Base-by-base conservation (phyloP, 2,329 filamentous ascomycete genomes). In the Cryphonectria parasitica region DNA sequence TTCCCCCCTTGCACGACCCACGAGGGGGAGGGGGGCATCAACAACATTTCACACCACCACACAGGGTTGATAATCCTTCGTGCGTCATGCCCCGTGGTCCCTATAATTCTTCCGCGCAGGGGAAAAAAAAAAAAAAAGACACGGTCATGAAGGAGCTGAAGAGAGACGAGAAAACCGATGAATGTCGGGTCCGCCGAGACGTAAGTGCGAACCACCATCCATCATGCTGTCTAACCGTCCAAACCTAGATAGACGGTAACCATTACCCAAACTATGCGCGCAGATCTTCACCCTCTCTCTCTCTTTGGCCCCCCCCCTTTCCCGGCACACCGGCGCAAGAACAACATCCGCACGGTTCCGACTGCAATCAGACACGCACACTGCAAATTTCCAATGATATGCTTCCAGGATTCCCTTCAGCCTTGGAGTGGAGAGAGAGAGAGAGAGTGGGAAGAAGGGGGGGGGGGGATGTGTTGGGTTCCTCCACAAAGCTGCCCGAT, bases 21-120 rank as follows among this genome's bases (percentile, higher is more conserved):
- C 45, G 45, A n/a, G n/a, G n/a, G n/a, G n/a, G n/a, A n/a, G n/a
- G n/a, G n/a, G 10, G 22, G 22, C 45, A 49, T 22, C 4, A 49
- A 19, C 11, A 19, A 31, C 31, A 19, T 4, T 34, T 34, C 54
- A 15, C 22, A 41, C 22, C 22, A 41, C 28, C n/a, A 39, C 39
- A 31, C 62, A 64, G 41, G 62, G 62, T 22, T 49, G 28, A 25
- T 41, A 5, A 41, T 62, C 60, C 60, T 62, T 41, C 60, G 6
- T 19, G 28, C 36, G n/a, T 64, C 22, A 22, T 17, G 39, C 36
- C 25, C 25, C n/a, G 31, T 64, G 8, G 13, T 34, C 22, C 22
- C 41, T 34, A 6, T 19, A 22, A 11, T 25, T 34, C 17, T 31
- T 22, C 31, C 62, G 25, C 10, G 39, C 31, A 13, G 41, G 17